Evolutionary conservation across 1,284 basidiomycete species (phyloP).

Genomic region (Coniophora puteana): DNA sequence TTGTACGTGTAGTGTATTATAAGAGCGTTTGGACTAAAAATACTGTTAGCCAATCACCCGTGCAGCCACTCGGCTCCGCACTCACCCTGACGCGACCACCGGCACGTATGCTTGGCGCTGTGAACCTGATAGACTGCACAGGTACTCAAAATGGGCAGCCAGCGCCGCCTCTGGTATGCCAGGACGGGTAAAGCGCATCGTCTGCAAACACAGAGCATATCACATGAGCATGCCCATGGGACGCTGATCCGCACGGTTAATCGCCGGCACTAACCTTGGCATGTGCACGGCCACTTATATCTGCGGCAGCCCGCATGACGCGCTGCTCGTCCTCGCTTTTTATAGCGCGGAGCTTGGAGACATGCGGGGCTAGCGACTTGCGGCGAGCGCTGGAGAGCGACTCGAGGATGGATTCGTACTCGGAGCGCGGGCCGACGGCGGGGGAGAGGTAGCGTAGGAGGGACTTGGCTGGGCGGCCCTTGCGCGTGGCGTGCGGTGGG

Average conservation of each 20-base stretch:
- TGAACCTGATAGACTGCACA: slow-evolving; percentile 75
- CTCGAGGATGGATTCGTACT: slow-evolving; percentile 52
- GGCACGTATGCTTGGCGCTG: slow-evolving; percentile 91
- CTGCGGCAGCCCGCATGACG: slow-evolving; percentile 72
- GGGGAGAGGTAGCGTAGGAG: slow-evolving; percentile 46
- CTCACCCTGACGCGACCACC: slow-evolving; percentile 89
- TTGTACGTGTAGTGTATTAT: slow-evolving; percentile 94
- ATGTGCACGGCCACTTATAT: slow-evolving; percentile 73
- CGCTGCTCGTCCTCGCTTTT: slow-evolving; percentile 70
- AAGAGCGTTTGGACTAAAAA: slow-evolving; percentile 71
- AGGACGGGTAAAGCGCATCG: slow-evolving; percentile 78
- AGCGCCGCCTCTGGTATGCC: slow-evolving; percentile 73
- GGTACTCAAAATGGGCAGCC: slow-evolving; percentile 87
- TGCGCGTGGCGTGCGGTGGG: slow-evolving; percentile 28
- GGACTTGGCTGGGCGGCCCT: slow-evolving; percentile 38
- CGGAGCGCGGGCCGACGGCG: slow-evolving; percentile 31
- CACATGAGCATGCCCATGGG: neutral
- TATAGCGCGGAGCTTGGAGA: slow-evolving; percentile 60
- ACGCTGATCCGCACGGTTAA: slow-evolving; percentile 14
- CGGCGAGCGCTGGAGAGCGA: slow-evolving; percentile 44
- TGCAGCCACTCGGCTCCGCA: neutral
- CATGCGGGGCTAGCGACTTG: slow-evolving; percentile 51
- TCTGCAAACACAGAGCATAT: slow-evolving; percentile 35
- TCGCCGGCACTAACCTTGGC: slow-evolving; percentile 66
- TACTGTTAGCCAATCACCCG: neutral